Evolutionary conservation across 116 monocot species (phyloP), one percentile per base, ranked within the genome.

Genomic region (Trichopus zeylanicus): DNA sequence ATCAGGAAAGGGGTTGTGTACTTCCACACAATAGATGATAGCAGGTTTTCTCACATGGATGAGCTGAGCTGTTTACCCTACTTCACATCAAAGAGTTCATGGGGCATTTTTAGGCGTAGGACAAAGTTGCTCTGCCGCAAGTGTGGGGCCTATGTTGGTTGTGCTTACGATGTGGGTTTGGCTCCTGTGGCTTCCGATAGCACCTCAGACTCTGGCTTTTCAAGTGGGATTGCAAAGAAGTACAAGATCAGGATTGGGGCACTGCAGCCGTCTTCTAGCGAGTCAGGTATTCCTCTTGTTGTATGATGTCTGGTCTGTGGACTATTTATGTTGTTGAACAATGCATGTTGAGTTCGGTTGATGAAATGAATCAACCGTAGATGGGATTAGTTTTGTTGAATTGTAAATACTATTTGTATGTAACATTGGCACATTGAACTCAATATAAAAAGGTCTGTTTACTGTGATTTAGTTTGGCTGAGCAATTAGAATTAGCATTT

Each of bases 1-100:
- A 79, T 84, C 11, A 91, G 70, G 70, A 97, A 87, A 65, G 91
- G 91, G 12, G 51, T 81, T 25, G 72, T 97, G 12, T 73, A 84
- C 10, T 91, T 91, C 74, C 60, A 71, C 49, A 65, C 64, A 5
- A 62, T 91, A 5, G 87, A 97, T 38, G 91, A 97, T 58, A 91
- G 84, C 67, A 81, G 84, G 29, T 84, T 97, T 54, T 63, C 74
- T 35, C 70, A 58, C 24, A 66, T 23, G 13, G 87, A 90, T 53
- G 91, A 90, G 57, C 21, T 77, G 42, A 74, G 60, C 21, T 91
- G 91, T 77, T 49, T 74, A n/a, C 87, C 95, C 7, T 85, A 82
- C 56, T 81, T 84, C 79, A 65, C 51, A 24, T 81, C 86, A 1
- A 74, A 66, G 59, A 34, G 34, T 13, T 77, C 86, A 2, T 84